Base-by-base conservation (phyloP, 345 rosid species). In the Luvunga scandens region DNA sequence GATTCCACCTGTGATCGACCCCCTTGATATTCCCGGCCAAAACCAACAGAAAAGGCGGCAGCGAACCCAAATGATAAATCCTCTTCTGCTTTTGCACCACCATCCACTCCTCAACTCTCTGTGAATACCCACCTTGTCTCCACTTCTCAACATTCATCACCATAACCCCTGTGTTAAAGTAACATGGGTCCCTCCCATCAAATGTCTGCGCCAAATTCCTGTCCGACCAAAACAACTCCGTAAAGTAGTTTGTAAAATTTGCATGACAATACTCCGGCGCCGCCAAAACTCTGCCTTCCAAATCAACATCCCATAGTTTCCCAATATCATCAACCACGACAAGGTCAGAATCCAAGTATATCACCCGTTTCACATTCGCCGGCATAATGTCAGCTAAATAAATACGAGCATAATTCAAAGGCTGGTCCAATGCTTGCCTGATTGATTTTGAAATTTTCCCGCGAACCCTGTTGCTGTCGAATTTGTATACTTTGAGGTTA, bases 131-230 rank as follows among this genome's bases (percentile, higher is more conserved):
- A 38, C 89, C 89, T 53, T 77, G 76, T 75, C 89, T 83, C 91
- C 91, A 88, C 56, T 83, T 83, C 1, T 83, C 81, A 5, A 88
- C 81, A 69, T 88, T 85, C 28, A 88, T 77, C 53, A 86, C 91
- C 91, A 88, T 88, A 13, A 88, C 91, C 16, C 91, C 89, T 1
- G 89, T 88, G 73, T 88, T 86, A 79, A 88, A 88, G 64, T 88
- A 88, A 73, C 91, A 86, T 0, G 91, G 82, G 7, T 73, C 55
- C 48, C 86, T 68, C 2, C 88, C 88, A 1, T 81, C 53, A 24
- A 88, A 88, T 1, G 89, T 86, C 19, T 30, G 53, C 1, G 85
- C 73, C 67, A 86, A 36, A 13, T 14, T n/a, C 22, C 60, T 78
- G 71, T 86, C 86, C 0, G 75, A 73, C 91, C 91, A 86, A 65